Evolutionary conservation across 345 rosid species (phyloP).

Genomic region (Acer negundo): DNA sequence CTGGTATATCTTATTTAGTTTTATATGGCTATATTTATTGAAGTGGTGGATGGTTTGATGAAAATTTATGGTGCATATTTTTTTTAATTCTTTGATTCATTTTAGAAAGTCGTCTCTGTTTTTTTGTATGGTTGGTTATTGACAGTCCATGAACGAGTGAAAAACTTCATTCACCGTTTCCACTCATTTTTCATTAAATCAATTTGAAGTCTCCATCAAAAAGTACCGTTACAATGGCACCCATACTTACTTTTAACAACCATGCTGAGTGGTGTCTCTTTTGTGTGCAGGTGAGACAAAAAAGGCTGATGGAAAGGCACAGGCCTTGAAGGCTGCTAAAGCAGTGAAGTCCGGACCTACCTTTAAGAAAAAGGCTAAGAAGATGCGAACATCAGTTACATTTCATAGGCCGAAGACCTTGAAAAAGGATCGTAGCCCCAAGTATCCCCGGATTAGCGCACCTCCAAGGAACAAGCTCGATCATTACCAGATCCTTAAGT

Average conservation of each 20-base stretch:
- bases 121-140: neutral
- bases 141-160: too few relatives aligned
- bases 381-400: conserved; percentile 83
- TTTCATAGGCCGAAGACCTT: conserved; percentile 92
- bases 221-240: neutral
- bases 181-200: neutral
- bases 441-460: conserved; percentile 82
- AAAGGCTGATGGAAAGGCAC: conserved; percentile 81
- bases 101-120: neutral
- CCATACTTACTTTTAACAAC: neutral
- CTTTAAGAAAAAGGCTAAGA: conserved; percentile 79
- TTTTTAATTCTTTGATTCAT: too few relatives aligned
- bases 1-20: neutral
- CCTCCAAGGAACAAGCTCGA: conserved; percentile 91
- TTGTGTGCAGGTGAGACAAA: conserved; percentile 47
- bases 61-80: neutral
- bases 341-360: conserved; percentile 82
- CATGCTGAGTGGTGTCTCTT: neutral
- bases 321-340: conserved; percentile 85
- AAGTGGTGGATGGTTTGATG: neutral
- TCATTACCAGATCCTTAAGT: conserved; percentile 87
- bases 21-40: neutral
- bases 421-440: conserved; percentile 75
- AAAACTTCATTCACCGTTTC: neutral
- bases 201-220: too few relatives aligned